Base-by-base conservation (phyloP, 83 land plant species). In the Picea abies region DNA sequence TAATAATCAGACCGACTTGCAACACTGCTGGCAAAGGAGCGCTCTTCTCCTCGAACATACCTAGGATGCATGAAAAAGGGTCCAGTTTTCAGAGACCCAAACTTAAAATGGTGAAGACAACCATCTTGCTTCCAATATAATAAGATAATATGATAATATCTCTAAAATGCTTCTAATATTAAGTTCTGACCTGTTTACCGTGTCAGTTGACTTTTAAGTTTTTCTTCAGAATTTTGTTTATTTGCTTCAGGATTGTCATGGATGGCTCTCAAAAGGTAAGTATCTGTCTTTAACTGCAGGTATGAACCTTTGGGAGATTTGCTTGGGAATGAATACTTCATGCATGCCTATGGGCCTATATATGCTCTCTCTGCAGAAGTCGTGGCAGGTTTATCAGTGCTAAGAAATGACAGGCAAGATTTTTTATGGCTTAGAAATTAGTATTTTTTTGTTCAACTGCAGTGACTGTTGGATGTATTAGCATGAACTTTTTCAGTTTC, bases 21-120 rank as follows among this genome's bases (percentile, higher is more conserved):
- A 63, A 83, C 96, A 81, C 90, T 96, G 39, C 81, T 98, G 86
- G 92, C 93, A 47, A 96, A 94, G 85, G 93, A 94, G 11, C 87
- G 99, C 15, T 58, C 87, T 29, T 87, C 90, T 77, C 83, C 97
- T 60, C 92, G 91, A 76, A 96, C 98, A 77, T 98, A 98, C 37
- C 80, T 98, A 77, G 99, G 99, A 67, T 98, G 99, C 91, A 90
- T 98, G 99, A 98, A 96, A 71, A 98, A 96, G 83, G 98, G 98
- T 56, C 97, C 94, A 25, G 99, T 96, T 61, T 93, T 95, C 82
- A 90, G 94, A 69, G 96, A 95, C 79, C 93, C 98, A 32, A 91
- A 92, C 25, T 86, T 90, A 7, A 96, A 97, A 84, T 95, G 98
- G 99, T 97, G 83, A 47, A 20, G 19, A 8, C 47, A 61, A 17